Percentiles rank a stretch among this genome's conserved stretches.
These are phyloP conservation scores for Allium sativum DNA, from an alignment of 106 monocot species.

Conservation along the genomic window DNA sequence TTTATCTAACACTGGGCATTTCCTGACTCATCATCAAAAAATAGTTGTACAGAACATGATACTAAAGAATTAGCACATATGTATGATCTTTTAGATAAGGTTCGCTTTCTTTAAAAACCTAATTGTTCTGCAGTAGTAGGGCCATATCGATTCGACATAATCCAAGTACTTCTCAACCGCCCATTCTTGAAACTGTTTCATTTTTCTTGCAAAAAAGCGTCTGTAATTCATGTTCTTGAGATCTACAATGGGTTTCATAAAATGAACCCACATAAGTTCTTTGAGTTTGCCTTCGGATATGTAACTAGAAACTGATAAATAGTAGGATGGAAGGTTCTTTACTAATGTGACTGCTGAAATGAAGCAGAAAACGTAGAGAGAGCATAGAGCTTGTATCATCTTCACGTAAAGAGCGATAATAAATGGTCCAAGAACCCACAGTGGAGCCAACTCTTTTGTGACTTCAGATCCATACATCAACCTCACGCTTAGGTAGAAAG, in stretches of 20 bases:
- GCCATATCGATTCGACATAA: conserved; percentile 76
- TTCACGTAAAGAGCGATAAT: conserved; percentile 50
- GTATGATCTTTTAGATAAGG: conserved; percentile 30
- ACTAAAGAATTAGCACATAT: neutral
- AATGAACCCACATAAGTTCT: conserved; percentile 10
- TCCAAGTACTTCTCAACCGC: conserved; percentile 52
- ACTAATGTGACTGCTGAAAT: conserved; percentile 25
- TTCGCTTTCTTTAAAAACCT: conserved; percentile 76
- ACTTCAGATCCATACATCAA: conserved; percentile 50
- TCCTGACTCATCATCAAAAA: too few relatives aligned
- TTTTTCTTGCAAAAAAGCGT: conserved; percentile 18
- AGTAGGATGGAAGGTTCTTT: conserved; percentile 38
- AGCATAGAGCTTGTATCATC: conserved; percentile 38
- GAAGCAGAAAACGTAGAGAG: conserved; percentile 46
- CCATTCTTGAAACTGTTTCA: conserved; percentile 43
- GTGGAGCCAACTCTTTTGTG: conserved; percentile 47
- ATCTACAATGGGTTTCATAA: conserved; percentile 38
- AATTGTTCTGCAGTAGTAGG: conserved; percentile 72
- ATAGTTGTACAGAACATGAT: too few relatives aligned
- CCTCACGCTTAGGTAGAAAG: conserved; percentile 45
- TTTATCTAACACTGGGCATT: too few relatives aligned
- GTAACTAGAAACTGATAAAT: conserved; percentile 16
- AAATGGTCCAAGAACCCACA: conserved; percentile 63
- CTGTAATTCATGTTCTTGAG: conserved; percentile 40
- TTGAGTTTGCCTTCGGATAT: conserved; percentile 49